These are phyloP conservation scores for Herpetomonas samuelpessoai DNA, from an alignment of 208 protist genomes.

Conservation along the genomic window DNA sequence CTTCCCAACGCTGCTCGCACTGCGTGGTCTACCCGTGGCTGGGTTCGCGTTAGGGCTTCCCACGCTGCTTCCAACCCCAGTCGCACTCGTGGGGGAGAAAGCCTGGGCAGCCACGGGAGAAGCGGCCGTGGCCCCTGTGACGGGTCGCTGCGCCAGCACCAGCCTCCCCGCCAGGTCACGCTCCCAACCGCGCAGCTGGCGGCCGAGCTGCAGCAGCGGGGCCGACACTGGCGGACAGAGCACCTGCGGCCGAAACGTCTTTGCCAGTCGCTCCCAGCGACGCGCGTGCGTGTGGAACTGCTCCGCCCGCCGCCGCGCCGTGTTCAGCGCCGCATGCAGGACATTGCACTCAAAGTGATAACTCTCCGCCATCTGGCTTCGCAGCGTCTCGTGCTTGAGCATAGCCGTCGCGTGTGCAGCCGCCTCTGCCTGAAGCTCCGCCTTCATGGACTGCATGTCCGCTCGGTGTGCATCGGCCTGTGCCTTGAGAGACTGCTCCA, in stretches of 20 bases:
- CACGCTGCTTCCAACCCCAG: neutral
- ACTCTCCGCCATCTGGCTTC: conserved; percentile 63
- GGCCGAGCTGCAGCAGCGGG: conserved; percentile 22
- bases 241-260: conserved; percentile 55
- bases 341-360: conserved; percentile 48
- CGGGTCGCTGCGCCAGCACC: conserved; percentile 9
- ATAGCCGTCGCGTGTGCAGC: conserved; percentile 12
- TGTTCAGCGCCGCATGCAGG: conserved; percentile 44
- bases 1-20: neutral
- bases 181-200: conserved; percentile 37
- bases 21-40: too few species aligned
- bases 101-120: too few species aligned
- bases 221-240: conserved; percentile 33
- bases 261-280: conserved; percentile 77
- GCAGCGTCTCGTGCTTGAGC: conserved; percentile 28
- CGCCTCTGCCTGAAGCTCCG: conserved; percentile 2
- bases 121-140: too few species aligned
- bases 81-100: neutral
- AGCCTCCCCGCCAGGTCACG: conserved; percentile 24
- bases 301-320: conserved; percentile 19
- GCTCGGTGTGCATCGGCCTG: conserved; percentile 20
- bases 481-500: conserved; percentile 31
- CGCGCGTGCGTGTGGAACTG: conserved; percentile 26
- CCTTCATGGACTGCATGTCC: conserved; percentile 28
- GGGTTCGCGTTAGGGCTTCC: neutral